phyloP scores from a whole-genome alignment of 352 stramenopile species.

The Pythium vanterpoolii region DNA sequence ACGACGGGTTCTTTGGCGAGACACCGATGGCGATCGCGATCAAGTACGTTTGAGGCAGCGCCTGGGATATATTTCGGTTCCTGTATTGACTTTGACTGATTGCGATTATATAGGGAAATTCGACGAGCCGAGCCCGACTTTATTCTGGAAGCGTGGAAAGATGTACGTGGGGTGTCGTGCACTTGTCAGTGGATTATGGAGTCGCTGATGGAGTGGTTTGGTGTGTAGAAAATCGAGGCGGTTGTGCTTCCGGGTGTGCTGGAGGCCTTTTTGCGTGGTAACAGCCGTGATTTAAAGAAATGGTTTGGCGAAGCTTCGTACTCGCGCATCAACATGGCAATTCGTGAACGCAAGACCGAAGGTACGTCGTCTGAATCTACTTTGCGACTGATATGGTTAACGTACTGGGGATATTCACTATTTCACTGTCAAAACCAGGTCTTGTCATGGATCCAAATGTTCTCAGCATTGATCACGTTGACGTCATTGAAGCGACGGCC shows the following conservation, averaged over 20 bases:
- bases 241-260: conserved; percentile 94
- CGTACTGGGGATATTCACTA: background rate
- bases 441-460: conserved; percentile 94
- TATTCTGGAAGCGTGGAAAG: conserved; percentile 95
- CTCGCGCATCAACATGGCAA: conserved; percentile 93
- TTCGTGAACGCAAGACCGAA: conserved; percentile 93
- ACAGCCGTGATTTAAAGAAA: conserved; percentile 94
- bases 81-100: background rate
- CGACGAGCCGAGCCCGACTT: conserved; percentile 96
- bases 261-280: conserved; percentile 93
- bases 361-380: conserved; percentile 26
- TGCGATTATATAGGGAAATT: conserved; percentile 71
- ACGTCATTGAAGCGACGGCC: conserved; percentile 93
- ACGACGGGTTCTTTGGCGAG: conserved; percentile 97
- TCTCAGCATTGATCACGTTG: conserved; percentile 95
- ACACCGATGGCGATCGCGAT: conserved; percentile 94
- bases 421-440: conserved; percentile 16
- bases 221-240: conserved; percentile 82
- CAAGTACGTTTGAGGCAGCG: conserved; percentile 32
- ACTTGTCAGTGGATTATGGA: background rate
- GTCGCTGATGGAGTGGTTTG: background rate
- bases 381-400: background rate
- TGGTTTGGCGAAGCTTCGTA: conserved; percentile 96
- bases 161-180: conserved; percentile 28
- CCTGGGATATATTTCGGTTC: background rate